phyloP scores from a whole-genome alignment of 192 early-diverging fungal genomes.

The Spizellomyces sp. region DNA sequence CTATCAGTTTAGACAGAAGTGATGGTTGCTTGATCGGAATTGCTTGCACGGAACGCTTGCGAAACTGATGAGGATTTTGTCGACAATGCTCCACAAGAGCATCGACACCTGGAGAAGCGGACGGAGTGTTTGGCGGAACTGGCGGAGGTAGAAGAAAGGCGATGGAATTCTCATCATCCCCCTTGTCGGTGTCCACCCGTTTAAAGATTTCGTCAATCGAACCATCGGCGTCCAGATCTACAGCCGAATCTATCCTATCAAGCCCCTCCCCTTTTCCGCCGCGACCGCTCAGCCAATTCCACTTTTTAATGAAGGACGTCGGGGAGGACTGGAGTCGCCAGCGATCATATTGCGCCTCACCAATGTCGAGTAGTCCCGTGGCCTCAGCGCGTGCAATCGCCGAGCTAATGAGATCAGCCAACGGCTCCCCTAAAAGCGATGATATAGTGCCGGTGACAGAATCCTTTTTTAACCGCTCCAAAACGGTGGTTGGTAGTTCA shows the following conservation, averaged over 20 bases:
- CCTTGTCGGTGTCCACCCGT: constrained; percentile 1
- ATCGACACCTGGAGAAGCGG: background rate
- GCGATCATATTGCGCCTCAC: background rate
- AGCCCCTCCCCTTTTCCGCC: constrained; percentile 1
- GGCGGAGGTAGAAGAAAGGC: constrained; percentile 4
- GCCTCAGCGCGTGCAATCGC: constrained; percentile 16
- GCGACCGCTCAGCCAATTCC: constrained; percentile 4
- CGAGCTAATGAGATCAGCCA: constrained; percentile 12
- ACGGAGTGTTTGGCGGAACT: constrained; percentile 8
- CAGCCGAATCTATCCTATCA: constrained; percentile 5
- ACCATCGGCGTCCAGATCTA: constrained; percentile 7
- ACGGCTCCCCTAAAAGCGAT: constrained; percentile 13
- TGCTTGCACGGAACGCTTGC: constrained; percentile 15
- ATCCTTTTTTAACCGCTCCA: constrained; percentile 11
- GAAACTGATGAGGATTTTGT: background rate
- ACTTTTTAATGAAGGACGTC: constrained; percentile 14
- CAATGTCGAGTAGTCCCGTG: constrained; percentile 5
- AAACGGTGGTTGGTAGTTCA: constrained; percentile 9
- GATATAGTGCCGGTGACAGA: constrained; percentile 18
- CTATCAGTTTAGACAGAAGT: constrained; percentile 11
- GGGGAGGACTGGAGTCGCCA: constrained; percentile 18
- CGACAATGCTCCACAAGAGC: too few relatives aligned
- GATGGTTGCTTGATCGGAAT: background rate
- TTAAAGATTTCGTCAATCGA: constrained; percentile 8
- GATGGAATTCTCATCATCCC: background rate